Conservation (phyloP, 2,329 filamentous ascomycete species). For the Phyllosticta citribraziliensis region DNA sequence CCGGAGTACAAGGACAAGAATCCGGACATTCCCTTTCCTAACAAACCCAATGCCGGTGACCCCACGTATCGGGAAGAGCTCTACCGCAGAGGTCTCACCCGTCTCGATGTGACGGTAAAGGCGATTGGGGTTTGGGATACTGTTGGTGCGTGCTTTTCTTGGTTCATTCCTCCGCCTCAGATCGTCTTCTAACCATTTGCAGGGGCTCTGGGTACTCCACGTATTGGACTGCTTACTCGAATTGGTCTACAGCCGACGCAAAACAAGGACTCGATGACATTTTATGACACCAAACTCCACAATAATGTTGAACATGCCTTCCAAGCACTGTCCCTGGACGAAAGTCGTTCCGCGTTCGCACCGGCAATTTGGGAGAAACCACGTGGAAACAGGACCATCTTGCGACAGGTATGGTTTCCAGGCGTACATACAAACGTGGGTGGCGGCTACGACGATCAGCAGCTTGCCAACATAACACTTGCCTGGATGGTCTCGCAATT, state of each 20-base stretch:
- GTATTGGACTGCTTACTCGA: conserved; percentile 31
- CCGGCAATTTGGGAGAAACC: conserved; percentile 48
- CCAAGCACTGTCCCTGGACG: conserved; percentile 50
- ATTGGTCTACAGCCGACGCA: conserved; percentile 26
- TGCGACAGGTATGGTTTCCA: conserved; percentile 40
- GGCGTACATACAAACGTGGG: conserved; percentile 41
- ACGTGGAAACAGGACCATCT: conserved; percentile 15
- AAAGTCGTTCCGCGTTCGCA: conserved; percentile 46
- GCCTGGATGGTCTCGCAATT: conserved; percentile 50
- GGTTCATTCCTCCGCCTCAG: conserved; percentile 2
- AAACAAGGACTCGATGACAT: conserved; percentile 28
- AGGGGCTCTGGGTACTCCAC: conserved; percentile 32
- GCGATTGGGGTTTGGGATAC: conserved; percentile 46
- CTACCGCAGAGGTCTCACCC: conserved; percentile 24
- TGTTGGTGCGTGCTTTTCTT: conserved; percentile 24
- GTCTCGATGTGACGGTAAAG: conserved; percentile 35
- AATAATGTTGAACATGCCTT: conserved; percentile 46
- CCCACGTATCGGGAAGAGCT: conserved; percentile 28
- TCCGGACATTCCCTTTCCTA: conserved; percentile 11
- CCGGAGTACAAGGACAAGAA: conserved; percentile 19
- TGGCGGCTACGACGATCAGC: conserved; percentile 37
- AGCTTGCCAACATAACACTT: conserved; percentile 42
- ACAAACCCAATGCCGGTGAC: conserved; percentile 12
- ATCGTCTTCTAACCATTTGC: not conserved
- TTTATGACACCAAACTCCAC: conserved; percentile 39